Base-by-base conservation (phyloP, 768 basidiomycete genomes). In the Pisolithus marmoratus region DNA sequence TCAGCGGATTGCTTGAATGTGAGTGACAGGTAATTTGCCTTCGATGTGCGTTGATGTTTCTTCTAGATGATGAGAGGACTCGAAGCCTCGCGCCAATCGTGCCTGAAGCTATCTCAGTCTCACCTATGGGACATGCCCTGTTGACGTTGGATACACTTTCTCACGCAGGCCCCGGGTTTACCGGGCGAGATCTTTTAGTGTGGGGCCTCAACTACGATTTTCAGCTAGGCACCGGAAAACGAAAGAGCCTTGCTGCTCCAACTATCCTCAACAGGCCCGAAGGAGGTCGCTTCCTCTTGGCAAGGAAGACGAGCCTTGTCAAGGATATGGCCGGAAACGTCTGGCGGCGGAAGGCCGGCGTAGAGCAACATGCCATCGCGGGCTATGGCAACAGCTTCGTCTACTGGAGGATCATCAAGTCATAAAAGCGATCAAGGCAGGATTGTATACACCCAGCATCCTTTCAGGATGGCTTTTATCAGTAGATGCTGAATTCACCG, bases 1-100 rank as follows among this genome's bases (percentile, higher is more conserved):
- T 95, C 52, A 92, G 90, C 61, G 90, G 90, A 11, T 71, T 95
- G 23, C 70, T 78, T n/a, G 91, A 94, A 77, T 95, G 90, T 91
- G 61, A 72, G 87, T 29, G n/a, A 46, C 15, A 20, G 12, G 26
- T 52, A 47, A 29, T 29, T 40, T 29, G n/a, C 52, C 19, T 38
- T 53, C 55, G 54, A 49, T 20, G 20, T 23, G 31, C 48, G 38
- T 53, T 38, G 38, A 38, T 20, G 23, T 27, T 45, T 44, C 52
- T 49, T 45, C 24, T 65, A 92, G 90, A 82, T 60, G 82, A 83
- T 65, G 90, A 93, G 53, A 64, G 69, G 22, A 74, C 72, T 12
- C 70, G 77, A 51, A 70, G 72, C n/a, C 71, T 89, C 53, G 74
- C 83, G 49, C 80, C 89, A 4, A 80, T 94, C 46, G 66, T 66